These are phyloP conservation scores for Physcomitrellopsis africana DNA, from an alignment of 225 moss, liverwort and hornwort genomes.

Conservation along the genomic window DNA sequence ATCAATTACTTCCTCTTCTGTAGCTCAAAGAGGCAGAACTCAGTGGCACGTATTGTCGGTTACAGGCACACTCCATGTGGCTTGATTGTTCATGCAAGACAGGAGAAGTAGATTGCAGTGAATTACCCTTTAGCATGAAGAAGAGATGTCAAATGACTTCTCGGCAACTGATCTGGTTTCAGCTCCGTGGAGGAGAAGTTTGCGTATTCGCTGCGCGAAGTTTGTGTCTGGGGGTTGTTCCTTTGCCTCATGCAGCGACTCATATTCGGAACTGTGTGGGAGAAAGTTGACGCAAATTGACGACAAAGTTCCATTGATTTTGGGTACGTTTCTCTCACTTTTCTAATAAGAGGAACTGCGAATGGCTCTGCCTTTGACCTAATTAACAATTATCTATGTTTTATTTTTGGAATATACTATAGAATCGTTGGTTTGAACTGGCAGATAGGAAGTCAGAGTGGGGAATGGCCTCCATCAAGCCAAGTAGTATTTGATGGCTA, in stretches of 20 bases:
- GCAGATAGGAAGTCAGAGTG: too few relatives aligned
- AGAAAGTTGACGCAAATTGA: slow-evolving; percentile 54
- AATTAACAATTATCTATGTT: background rate
- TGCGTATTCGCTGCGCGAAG: slow-evolving; percentile 15
- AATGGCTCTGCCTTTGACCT: background rate
- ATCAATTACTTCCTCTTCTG: slow-evolving; percentile 15
- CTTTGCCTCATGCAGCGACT: slow-evolving; percentile 44
- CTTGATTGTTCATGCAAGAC: slow-evolving; percentile 12
- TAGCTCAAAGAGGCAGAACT: background rate
- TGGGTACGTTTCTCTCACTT: slow-evolving; percentile 39
- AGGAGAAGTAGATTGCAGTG: background rate
- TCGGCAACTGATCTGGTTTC: background rate
- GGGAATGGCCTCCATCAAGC: too few relatives aligned
- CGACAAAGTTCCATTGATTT: slow-evolving; percentile 64
- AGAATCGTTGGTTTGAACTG: too few relatives aligned
- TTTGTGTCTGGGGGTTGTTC: slow-evolving; percentile 17
- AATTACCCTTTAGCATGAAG: slow-evolving; percentile 2
- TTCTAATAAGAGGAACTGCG: background rate
- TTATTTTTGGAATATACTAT: too few relatives aligned
- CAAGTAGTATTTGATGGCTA: too few relatives aligned
- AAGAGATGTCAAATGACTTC: background rate
- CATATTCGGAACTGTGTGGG: slow-evolving; percentile 66
- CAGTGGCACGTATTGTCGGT: background rate
- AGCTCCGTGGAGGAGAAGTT: background rate
- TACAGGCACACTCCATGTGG: slow-evolving; percentile 6